phyloP scores from a whole-genome alignment of 352 stramenopile genomes.

The Globisporangium ultimum region DNA sequence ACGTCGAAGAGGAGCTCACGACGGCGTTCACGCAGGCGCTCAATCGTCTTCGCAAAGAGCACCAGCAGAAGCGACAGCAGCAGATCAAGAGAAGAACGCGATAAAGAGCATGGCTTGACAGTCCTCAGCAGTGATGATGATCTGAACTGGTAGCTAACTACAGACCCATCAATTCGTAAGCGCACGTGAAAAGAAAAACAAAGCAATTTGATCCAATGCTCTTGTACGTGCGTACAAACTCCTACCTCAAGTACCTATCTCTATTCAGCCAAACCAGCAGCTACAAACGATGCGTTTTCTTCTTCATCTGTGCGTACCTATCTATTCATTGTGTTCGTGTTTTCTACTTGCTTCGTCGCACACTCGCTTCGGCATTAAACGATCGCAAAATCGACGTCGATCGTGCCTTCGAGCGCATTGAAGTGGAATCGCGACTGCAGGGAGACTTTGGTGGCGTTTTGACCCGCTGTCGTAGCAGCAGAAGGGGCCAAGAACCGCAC shows the following conservation, averaged over 20 bases:
- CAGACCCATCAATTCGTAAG: too few relatives aligned
- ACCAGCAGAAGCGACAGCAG: conserved; percentile 22
- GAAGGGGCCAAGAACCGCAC: conserved; percentile 56
- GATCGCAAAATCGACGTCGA: conserved; percentile 45
- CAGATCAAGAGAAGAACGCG: conserved; percentile 18
- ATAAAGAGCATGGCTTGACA: background rate
- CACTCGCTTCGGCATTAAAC: background rate
- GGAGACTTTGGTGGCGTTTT: background rate
- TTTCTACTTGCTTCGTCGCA: background rate
- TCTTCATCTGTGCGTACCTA: background rate
- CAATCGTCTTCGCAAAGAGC: conserved; percentile 21
- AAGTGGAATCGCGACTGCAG: conserved; percentile 42
- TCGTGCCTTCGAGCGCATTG: conserved; percentile 53
- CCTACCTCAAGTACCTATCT: too few relatives aligned
- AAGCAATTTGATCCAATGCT: too few relatives aligned
- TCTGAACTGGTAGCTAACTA: too few relatives aligned
- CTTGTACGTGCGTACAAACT: too few relatives aligned
- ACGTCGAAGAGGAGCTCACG: conserved; percentile 47
- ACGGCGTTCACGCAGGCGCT: conserved; percentile 30
- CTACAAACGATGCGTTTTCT: too few relatives aligned
- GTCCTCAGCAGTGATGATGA: too few relatives aligned
- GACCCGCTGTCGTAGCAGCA: background rate
- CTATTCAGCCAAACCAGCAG: too few relatives aligned
- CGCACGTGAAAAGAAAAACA: too few relatives aligned
- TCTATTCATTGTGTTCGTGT: background rate